Evolutionary conservation across 805 yeast species (phyloP).

Genomic region (Ogataea methylovora): DNA sequence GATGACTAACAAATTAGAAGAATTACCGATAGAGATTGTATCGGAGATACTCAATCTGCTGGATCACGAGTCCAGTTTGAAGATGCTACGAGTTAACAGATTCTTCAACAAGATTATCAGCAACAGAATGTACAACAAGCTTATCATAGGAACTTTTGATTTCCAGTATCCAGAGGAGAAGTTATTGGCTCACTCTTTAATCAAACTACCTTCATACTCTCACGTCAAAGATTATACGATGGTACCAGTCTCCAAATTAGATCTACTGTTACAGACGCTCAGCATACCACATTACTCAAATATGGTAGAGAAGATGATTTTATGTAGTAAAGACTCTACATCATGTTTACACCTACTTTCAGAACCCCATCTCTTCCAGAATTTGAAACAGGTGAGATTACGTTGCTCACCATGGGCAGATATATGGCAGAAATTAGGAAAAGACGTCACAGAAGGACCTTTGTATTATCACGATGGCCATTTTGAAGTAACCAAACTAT

Average conservation of each 20-base stretch:
- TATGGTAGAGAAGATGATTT: neutral
- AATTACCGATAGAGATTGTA: neutral
- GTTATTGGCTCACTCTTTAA: neutral
- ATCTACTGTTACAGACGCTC: neutral
- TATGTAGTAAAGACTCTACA: neutral
- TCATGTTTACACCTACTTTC: neutral
- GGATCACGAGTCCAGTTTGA: neutral
- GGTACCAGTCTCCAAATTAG: neutral
- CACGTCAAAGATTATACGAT: neutral
- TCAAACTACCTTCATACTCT: conserved; percentile 1
- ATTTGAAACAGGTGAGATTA: neutral
- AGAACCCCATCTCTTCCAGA: neutral
- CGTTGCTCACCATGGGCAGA: conserved; percentile 1
- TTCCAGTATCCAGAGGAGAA: conserved; percentile 1
- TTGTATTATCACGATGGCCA: neutral
- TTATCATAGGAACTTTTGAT: conserved; percentile 1
- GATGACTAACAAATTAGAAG: neutral
- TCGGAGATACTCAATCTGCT: neutral
- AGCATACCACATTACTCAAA: neutral
- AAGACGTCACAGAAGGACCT: neutral
- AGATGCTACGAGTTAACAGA: neutral
- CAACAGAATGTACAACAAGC: neutral
- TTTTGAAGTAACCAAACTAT: neutral
- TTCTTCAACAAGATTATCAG: neutral
- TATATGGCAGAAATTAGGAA: neutral